Conservation (phyloP, 1,284 basidiomycete species). For the Filobasidium uniguttulatum region DNA sequence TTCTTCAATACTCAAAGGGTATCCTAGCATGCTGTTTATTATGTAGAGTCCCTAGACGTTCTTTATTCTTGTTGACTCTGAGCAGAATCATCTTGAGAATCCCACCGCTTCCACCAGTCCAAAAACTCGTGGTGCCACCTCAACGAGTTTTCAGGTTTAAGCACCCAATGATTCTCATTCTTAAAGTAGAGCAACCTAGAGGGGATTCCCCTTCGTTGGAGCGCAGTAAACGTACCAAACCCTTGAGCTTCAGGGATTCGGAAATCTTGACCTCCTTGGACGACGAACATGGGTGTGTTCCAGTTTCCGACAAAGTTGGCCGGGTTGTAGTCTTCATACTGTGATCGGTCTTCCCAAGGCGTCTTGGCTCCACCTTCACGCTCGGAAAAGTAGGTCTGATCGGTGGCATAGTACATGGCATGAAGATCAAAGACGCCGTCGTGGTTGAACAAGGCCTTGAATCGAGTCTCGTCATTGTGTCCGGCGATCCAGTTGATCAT, state of each 20-base stretch:
- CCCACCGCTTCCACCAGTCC: slow-evolving; percentile 68
- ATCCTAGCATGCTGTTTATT: too few relatives aligned
- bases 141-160: slow-evolving; percentile 39
- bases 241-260: slow-evolving; percentile 14
- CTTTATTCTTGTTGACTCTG: too few relatives aligned
- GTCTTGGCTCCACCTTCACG: slow-evolving; percentile 18
- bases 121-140: slow-evolving; percentile 74
- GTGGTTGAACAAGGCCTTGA: slow-evolving; percentile 79
- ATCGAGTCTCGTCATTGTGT: slow-evolving; percentile 58
- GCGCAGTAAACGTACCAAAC: slow-evolving; percentile 24
- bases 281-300: slow-evolving; percentile 68
- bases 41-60: too few relatives aligned
- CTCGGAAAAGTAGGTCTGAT: slow-evolving; percentile 70
- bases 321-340: slow-evolving; percentile 43
- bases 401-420: slow-evolving; percentile 63
- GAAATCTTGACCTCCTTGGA: slow-evolving; percentile 58
- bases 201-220: slow-evolving; percentile 44
- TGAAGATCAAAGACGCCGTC: slow-evolving; percentile 59
- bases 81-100: too few relatives aligned
- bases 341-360: slow-evolving; percentile 19
- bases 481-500: slow-evolving; percentile 77
- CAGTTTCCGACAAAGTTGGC: slow-evolving; percentile 66
- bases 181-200: slow-evolving; percentile 78
- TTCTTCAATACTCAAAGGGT: too few relatives aligned
- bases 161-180: slow-evolving; percentile 84